A percentile compares a stretch with the other conserved stretches of the same genome.
Evolutionary conservation across 345 rosid genomes (phyloP).

Genomic region (Kandelia obovata): DNA sequence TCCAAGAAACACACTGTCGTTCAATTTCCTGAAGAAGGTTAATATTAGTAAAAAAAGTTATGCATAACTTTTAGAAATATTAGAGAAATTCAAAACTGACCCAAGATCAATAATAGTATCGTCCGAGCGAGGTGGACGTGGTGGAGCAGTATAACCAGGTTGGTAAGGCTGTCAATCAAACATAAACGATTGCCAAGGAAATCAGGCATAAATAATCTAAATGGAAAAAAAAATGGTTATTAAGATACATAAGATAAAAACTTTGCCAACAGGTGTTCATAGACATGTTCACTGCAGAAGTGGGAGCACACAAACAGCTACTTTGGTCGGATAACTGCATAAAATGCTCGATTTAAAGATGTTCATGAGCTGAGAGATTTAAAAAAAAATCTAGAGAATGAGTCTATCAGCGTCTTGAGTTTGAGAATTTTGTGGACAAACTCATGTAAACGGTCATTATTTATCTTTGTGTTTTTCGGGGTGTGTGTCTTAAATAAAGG

Average conservation of each 20-base stretch:
- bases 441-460: not conserved
- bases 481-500: not conserved
- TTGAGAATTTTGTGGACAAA: not conserved
- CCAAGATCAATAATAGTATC: constrained; percentile 82
- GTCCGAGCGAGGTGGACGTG: constrained; percentile 49
- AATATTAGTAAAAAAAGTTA: not conserved
- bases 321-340: not conserved
- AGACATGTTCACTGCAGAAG: not conserved
- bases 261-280: not conserved
- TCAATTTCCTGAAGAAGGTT: not conserved
- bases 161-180: constrained; percentile 59
- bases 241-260: not conserved
- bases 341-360: not conserved
- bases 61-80: constrained; percentile 1
- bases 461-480: not conserved
- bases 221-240: not conserved
- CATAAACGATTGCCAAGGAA: constrained; percentile 3
- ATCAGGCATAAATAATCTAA: not conserved
- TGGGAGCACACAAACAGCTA: not conserved
- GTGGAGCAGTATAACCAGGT: constrained; percentile 81
- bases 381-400: not conserved
- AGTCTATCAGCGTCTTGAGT: not conserved
- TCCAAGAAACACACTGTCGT: not conserved
- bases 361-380: not conserved
- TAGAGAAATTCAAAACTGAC: constrained; percentile 37